phyloP scores from a whole-genome alignment of 495 filamentous ascomycete species.

The Tetracladium setigerum region DNA sequence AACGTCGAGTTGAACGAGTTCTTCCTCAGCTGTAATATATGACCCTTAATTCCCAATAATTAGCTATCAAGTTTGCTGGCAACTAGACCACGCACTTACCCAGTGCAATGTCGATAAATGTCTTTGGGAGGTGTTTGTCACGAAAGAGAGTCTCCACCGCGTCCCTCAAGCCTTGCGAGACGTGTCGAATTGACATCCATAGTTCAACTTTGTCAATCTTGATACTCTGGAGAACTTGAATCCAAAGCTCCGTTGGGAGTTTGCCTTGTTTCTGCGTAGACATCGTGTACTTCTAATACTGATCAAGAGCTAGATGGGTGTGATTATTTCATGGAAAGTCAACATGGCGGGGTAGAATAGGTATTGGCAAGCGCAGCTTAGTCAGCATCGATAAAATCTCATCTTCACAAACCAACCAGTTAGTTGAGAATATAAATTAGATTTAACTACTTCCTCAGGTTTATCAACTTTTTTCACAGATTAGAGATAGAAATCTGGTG shows the following conservation, averaged over 20 bases:
- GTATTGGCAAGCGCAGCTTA: no score
- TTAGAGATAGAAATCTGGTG: no score
- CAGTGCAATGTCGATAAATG: background rate
- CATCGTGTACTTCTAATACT: no score
- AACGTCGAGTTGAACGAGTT: background rate
- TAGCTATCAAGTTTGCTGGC: background rate
- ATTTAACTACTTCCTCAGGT: no score
- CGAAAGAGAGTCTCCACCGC: slow-evolving; percentile 2
- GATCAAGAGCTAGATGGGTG: no score
- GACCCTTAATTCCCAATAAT: background rate
- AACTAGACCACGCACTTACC: background rate
- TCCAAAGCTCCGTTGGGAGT: slow-evolving; percentile 6
- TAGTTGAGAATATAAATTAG: no score
- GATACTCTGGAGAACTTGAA: background rate
- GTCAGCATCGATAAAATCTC: no score
- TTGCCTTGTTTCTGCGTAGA: no score
- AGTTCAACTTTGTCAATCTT: background rate
- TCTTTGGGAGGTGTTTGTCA: slow-evolving; percentile 1
- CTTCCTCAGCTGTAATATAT: background rate
- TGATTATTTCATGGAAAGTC: no score
- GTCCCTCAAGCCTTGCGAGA: background rate
- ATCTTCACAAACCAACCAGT: no score
- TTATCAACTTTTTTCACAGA: no score
- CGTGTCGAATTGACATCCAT: slow-evolving; percentile 3
- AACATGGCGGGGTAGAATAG: no score